These are phyloP conservation scores for Fusarium temperatum DNA, from an alignment of 2,329 filamentous ascomycete genomes.

Conservation along the genomic window DNA sequence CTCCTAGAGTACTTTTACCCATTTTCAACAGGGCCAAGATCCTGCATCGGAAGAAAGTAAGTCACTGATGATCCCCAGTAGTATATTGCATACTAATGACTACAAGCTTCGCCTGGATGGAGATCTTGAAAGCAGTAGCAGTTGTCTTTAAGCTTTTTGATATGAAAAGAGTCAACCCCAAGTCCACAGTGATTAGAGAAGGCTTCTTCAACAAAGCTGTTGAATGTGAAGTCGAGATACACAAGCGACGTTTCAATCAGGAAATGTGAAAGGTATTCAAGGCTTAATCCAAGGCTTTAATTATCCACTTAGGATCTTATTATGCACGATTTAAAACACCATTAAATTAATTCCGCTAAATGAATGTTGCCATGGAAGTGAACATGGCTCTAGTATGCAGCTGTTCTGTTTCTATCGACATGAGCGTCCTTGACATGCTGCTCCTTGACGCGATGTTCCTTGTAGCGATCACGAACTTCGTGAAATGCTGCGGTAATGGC, in stretches of 20 bases:
- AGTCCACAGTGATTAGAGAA: neutral
- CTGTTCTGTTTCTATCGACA: neutral
- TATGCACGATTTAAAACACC: no score
- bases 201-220: neutral
- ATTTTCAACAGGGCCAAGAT: neutral
- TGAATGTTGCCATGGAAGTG: no score
- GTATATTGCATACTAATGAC: neutral
- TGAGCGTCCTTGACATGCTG: neutral
- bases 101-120: neutral
- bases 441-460: neutral
- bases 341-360: rapidly evolving
- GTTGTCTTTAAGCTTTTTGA: neutral
- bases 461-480: slow-evolving; percentile 1
- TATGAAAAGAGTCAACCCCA: neutral
- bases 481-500: slow-evolving; percentile 16
- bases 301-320: neutral
- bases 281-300: neutral
- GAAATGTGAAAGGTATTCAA: neutral
- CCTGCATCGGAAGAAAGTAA: neutral
- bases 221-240: neutral
- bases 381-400: neutral
- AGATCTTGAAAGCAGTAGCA: neutral
- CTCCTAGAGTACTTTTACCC: neutral
- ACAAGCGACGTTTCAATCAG: neutral
- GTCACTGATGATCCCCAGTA: neutral